Evolutionary conservation across 106 monocot genomes (phyloP).

Genomic region (Allium fistulosum): DNA sequence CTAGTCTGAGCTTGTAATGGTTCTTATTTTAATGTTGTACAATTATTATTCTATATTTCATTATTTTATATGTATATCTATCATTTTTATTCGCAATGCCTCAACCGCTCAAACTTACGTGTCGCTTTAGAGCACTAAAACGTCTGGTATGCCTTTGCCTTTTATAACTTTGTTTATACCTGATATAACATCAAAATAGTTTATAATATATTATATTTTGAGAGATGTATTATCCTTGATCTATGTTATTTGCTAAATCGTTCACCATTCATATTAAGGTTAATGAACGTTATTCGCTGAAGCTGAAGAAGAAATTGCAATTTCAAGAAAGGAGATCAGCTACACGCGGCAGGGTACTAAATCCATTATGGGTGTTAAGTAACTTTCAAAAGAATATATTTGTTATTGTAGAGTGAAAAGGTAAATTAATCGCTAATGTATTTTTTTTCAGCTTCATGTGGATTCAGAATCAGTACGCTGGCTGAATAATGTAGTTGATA

Average conservation of each 20-base stretch:
- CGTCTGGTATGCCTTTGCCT: no score
- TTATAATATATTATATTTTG: no score
- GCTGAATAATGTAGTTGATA: conserved; percentile 79
- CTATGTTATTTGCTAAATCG: neutral
- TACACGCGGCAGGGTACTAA: conserved; percentile 47
- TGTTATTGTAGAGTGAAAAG: conserved; percentile 5
- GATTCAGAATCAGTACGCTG: conserved; percentile 81
- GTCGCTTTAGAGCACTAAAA: no score
- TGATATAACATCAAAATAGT: no score
- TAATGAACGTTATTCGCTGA: conserved; percentile 37
- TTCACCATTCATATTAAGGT: conserved; percentile 33
- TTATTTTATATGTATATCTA: no score
- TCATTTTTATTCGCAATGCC: no score
- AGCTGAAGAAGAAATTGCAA: conserved; percentile 43
- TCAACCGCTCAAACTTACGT: no score
- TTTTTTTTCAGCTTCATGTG: conserved; percentile 53
- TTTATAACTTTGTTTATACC: no score
- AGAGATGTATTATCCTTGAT: neutral
- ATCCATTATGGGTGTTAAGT: neutral
- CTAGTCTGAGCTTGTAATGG: no score
- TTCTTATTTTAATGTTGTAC: no score
- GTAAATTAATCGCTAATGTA: neutral
- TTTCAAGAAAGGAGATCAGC: conserved; percentile 65
- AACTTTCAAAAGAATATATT: neutral
- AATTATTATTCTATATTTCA: no score